A percentile compares a stretch with the other conserved stretches of the same genome.
Evolutionary conservation across 2,329 filamentous ascomycete species (phyloP).

Genomic region (Tolypocladium tropicale): DNA sequence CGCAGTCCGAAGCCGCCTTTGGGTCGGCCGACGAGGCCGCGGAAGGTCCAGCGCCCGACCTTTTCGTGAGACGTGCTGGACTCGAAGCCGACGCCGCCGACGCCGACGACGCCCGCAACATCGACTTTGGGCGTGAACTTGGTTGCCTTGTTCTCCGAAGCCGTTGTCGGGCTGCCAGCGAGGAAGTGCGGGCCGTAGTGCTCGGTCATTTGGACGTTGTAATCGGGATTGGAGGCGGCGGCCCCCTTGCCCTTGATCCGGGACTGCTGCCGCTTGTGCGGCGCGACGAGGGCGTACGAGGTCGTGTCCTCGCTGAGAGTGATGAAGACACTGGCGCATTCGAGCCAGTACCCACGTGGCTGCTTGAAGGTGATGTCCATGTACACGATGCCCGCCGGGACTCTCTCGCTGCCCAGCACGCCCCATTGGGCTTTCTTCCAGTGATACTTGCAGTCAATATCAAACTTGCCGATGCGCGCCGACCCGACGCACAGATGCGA

Average conservation of each 20-base stretch:
- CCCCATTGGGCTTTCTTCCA: slow-evolving; percentile 10
- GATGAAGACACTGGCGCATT: slow-evolving; percentile 7
- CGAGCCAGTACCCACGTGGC: slow-evolving; percentile 6
- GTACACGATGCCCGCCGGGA: slow-evolving; percentile 9
- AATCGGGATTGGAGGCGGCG: neutral
- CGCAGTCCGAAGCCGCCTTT: slow-evolving; percentile 1
- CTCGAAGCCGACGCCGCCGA: slow-evolving; percentile 4
- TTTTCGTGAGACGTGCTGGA: slow-evolving; percentile 1
- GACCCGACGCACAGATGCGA: slow-evolving; percentile 8
- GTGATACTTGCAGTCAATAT: slow-evolving; percentile 10
- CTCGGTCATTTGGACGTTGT: slow-evolving; percentile 2
- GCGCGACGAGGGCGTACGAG: slow-evolving; percentile 2
- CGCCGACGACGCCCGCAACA: neutral
- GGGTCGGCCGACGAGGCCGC: slow-evolving; percentile 1
- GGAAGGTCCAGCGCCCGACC: slow-evolving; percentile 1
- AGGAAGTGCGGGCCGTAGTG: slow-evolving; percentile 3
- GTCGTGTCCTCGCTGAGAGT: slow-evolving; percentile 5
- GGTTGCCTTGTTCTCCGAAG: neutral
- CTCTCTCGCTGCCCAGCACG: slow-evolving; percentile 3
- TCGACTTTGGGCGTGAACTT: neutral
- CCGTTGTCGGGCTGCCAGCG: neutral
- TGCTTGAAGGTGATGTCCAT: slow-evolving; percentile 11
- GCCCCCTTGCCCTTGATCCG: neutral
- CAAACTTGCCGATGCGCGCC: slow-evolving; percentile 7
- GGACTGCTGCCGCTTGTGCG: neutral